Evolutionary conservation across 2,329 filamentous ascomycete species (phyloP).

Genomic region (Stagonosporopsis cucurbitacearum): DNA sequence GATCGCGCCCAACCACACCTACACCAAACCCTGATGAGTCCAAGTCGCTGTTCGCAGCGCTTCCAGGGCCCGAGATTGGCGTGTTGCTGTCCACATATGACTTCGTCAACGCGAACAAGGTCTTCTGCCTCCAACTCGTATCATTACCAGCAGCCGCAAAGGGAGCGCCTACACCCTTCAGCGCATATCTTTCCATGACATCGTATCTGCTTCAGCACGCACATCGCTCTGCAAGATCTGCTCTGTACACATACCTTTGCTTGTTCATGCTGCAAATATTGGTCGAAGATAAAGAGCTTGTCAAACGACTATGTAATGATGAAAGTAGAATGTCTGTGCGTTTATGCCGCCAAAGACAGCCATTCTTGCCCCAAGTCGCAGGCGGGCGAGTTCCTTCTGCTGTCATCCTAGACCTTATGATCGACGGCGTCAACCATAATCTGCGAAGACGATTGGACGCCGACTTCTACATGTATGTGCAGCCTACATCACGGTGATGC

Average conservation of each 20-base stretch:
- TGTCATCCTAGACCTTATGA: constrained; percentile 81
- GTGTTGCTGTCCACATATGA: constrained; percentile 88
- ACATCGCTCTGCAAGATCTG: constrained; percentile 77
- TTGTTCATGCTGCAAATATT: constrained; percentile 85
- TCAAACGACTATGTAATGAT: constrained; percentile 83
- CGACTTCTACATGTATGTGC: constrained; percentile 72
- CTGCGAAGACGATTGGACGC: constrained; percentile 84
- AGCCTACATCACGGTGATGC: no score
- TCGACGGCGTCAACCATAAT: constrained; percentile 94
- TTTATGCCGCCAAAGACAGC: constrained; percentile 86
- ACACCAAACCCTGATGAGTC: constrained; percentile 78
- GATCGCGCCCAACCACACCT: constrained; percentile 64
- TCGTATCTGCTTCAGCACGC: constrained; percentile 96
- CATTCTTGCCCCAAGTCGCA: constrained; percentile 77
- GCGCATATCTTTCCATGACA: constrained; percentile 82
- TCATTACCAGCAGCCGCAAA: constrained; percentile 66
- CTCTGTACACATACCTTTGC: constrained; percentile 83
- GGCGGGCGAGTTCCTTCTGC: constrained; percentile 76
- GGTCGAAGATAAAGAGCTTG: constrained; percentile 81
- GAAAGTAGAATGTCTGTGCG: constrained; percentile 77
- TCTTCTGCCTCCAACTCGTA: constrained; percentile 88
- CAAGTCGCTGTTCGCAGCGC: constrained; percentile 77
- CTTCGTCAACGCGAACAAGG: constrained; percentile 91
- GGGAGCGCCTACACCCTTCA: constrained; percentile 74
- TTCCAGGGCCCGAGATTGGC: constrained; percentile 82